Evolutionary conservation across 1,139 yeast genomes (phyloP).

Genomic region (Lodderomyces orthopsilosis): DNA sequence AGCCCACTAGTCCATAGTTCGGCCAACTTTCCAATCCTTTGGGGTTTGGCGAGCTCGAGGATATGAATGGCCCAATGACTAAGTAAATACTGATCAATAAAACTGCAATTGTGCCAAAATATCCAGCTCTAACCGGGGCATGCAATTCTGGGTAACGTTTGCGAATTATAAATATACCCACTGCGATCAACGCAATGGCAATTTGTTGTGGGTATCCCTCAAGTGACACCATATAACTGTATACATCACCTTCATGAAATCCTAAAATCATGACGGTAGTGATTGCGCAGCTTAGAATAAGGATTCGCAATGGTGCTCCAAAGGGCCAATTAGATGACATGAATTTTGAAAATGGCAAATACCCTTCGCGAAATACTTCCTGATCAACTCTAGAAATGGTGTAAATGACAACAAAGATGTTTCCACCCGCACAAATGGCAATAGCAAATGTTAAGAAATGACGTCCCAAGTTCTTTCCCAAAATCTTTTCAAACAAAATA

Average conservation of each 20-base stretch:
- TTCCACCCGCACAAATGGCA: conserved; percentile 61
- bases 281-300: conserved; percentile 34
- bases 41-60: conserved; percentile 38
- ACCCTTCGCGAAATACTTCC: conserved; percentile 64
- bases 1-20: conserved; percentile 47
- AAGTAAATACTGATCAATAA: conserved; percentile 40
- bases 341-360: conserved; percentile 48
- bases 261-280: conserved; percentile 48
- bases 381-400: conserved; percentile 61
- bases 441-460: conserved; percentile 54
- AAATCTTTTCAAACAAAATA: conserved; percentile 51
- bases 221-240: conserved; percentile 68
- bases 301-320: conserved; percentile 55
- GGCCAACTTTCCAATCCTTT: conserved; percentile 47
- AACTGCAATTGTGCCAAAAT: conserved; percentile 43
- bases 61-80: conserved; percentile 46
- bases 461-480: conserved; percentile 52
- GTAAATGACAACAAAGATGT: conserved; percentile 60
- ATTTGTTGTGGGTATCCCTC: conserved; percentile 69
- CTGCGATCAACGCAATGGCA: conserved; percentile 45
- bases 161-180: conserved; percentile 53
- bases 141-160: conserved; percentile 41
- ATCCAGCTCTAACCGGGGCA: conserved; percentile 51
- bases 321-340: conserved; percentile 58
- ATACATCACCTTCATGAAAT: conserved; percentile 78